A percentile compares a stretch with the other conserved stretches of the same genome.
These are phyloP conservation scores for Aspergillus fumigatus DNA, from an alignment of 2,329 filamentous ascomycete genomes.

Conservation along the genomic window DNA sequence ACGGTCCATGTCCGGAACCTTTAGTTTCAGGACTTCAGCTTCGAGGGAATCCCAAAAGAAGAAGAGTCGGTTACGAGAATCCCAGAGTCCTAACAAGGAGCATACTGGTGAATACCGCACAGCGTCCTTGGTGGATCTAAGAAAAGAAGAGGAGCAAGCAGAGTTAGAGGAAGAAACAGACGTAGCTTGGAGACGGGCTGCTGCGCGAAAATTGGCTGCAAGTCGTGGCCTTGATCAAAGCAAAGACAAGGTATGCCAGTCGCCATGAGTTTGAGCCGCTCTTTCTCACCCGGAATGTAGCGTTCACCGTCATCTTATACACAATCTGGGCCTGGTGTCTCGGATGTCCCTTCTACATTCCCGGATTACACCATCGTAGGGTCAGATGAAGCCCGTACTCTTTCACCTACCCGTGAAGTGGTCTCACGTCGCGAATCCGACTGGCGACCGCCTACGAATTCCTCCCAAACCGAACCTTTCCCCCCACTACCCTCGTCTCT, in stretches of 20 bases:
- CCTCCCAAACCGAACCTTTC: slow-evolving; percentile 30
- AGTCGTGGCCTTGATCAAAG: slow-evolving; percentile 46
- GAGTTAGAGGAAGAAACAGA: slow-evolving; percentile 53
- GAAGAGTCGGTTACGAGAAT: slow-evolving; percentile 26
- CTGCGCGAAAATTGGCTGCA: slow-evolving; percentile 52
- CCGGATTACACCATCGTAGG: background rate
- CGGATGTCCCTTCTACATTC: background rate
- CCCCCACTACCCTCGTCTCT: slow-evolving; percentile 26
- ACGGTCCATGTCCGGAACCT: slow-evolving; percentile 42
- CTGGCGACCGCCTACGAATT: slow-evolving; percentile 12
- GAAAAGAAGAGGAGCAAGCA: slow-evolving; percentile 53
- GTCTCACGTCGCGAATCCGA: slow-evolving; percentile 11
- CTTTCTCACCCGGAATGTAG: background rate
- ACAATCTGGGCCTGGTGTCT: background rate
- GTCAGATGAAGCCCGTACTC: slow-evolving; percentile 8
- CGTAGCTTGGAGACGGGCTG: slow-evolving; percentile 50
- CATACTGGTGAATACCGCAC: slow-evolving; percentile 30
- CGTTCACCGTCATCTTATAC: background rate
- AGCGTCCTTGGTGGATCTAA: slow-evolving; percentile 51
- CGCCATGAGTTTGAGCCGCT: background rate
- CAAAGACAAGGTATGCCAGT: slow-evolving; percentile 26
- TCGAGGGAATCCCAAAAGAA: slow-evolving; percentile 42
- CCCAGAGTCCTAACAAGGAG: slow-evolving; percentile 21
- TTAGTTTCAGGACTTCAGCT: slow-evolving; percentile 40
- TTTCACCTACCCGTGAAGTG: slow-evolving; percentile 1